Evolutionary conservation across 345 rosid species (phyloP), one percentile per base, ranked within the genome.

Genomic region (Toxicodendron radicans): DNA sequence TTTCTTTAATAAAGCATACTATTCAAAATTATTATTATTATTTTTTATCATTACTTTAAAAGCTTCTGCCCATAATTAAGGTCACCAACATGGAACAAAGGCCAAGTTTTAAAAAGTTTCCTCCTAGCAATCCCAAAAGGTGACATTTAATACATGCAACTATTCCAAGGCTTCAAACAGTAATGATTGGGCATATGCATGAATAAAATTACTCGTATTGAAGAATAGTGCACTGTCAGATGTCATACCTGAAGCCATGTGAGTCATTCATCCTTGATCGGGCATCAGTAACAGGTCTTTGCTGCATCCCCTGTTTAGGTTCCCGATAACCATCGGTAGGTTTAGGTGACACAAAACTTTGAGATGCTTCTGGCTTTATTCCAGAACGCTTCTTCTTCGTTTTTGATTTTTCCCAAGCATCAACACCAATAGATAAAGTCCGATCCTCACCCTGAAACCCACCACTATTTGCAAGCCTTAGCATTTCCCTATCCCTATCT

Each of bases 371-470:
- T 2, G 83, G 82, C 85, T 85, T 92, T 82, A 92, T 93, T 68
- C 87, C 92, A 73, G 98, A 90, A 38, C 98, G 96, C 75, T 90
- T 95, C 85, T 91, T 92, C 86, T 89, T 95, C 91, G 89, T 81
- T 84, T 88, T 95, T 66, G 95, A 71, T 83, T 90, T 95, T 79
- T 93, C 98, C 97, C 98, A 95, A 62, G 95, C 95, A 67, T 95
- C 99, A 79, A 85, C 84, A 33, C 90, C 86, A 75, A 86, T 80
- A 59, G 92, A 65, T 79, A 85, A 79, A 78, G 87, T 84, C 83
- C 85, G 91, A 73, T 95, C 97, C 71, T 95, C 98, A 76, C 85
- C 84, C 75, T 85, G 93, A 79, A 84, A 79, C 45, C 78, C 78
- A 76, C 83, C 88, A 71, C 80, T 83, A 85, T 77, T 88, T 68